A percentile compares a stretch with the other conserved stretches of the same genome.
Evolutionary conservation across 1,284 basidiomycete species (phyloP).

Genomic region (Naganishia cerealis): DNA sequence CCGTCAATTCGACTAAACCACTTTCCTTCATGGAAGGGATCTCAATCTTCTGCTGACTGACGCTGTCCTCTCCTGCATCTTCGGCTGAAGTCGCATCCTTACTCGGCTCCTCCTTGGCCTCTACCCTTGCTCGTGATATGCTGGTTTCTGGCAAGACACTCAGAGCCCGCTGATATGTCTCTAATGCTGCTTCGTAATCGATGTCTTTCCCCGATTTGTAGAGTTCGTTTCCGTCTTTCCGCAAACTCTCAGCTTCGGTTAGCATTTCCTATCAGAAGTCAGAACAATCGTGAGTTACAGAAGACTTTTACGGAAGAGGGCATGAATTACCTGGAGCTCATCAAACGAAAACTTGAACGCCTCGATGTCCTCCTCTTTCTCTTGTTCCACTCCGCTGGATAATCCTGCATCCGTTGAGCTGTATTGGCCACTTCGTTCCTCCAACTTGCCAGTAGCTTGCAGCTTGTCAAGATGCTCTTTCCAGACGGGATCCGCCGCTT

Average conservation of each 20-base stretch:
- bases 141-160: constrained; percentile 15
- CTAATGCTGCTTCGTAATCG: constrained; percentile 25
- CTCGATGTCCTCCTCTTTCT: neutral
- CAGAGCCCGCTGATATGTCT: constrained; percentile 17
- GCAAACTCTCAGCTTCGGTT: constrained; percentile 11
- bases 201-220: constrained; percentile 22
- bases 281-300: neutral
- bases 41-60: neutral
- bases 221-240: constrained; percentile 22
- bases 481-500: constrained; percentile 25
- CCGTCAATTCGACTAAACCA: constrained; percentile 28
- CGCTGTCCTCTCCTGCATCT: neutral
- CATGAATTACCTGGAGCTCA: constrained; percentile 6
- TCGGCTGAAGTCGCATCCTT: neutral
- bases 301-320: neutral
- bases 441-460: constrained; percentile 20
- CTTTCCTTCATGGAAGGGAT: neutral
- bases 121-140: constrained; percentile 1
- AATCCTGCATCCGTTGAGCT: neutral
- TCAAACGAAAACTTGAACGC: constrained; percentile 1
- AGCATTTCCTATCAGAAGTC: constrained; percentile 8
- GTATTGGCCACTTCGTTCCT: constrained; percentile 7
- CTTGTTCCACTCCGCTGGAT: neutral
- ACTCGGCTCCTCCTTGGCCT: neutral
- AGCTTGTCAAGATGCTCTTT: constrained; percentile 22